Evolutionary conservation across 169 alveolate species (phyloP), one percentile per base, ranked within the genome.

Genomic region (Plasmodium malariae): DNA sequence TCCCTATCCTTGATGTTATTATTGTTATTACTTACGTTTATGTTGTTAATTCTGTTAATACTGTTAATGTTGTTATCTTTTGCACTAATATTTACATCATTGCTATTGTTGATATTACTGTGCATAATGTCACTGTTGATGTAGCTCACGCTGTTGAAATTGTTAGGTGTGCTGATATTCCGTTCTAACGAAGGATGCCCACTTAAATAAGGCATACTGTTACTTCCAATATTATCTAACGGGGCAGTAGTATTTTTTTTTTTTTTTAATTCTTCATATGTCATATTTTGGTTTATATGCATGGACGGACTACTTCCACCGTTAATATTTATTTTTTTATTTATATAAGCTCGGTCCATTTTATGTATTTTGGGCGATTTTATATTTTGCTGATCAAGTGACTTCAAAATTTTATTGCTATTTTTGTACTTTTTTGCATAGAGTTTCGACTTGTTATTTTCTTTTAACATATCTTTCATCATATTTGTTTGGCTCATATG

Each of bases 181-280:
- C 65, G 62, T 60, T 65, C 83, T 24, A 51, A 19, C 26, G 37
- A 24, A 9, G 43, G 19, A n/a, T 65, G 14, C 7, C 40, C 83
- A 43, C 51, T 80, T 67, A 80, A 80, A 3, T 32, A 32, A 6
- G 55, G 26, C 26, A 57, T 32, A 19, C 57, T 24, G 67, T 80
- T 51, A 40, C 30, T 68, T 21, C 32, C 67, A 34, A 40, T 4
- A 19, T 80, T 80, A 21, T 78, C 89, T 12, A 78, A 63, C 6
- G 83, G 59, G 30, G 40, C 48, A 21, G 37, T 80, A 43, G 26
- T 67, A 51, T 67, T 43, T 71, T 48, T 80, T 54, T 67, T 43
- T 71, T 48, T 80, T 54, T 63, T 67, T 19, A 67, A 3, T 32
- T 80, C 90, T 12, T 80, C 62, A 67, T 43, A 67, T 26, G 36